Percentiles rank a stretch among this genome's conserved stretches.
phyloP scores from a whole-genome alignment of 371 early-diverging fungal species.

The Sanchytrium tribonematis region DNA sequence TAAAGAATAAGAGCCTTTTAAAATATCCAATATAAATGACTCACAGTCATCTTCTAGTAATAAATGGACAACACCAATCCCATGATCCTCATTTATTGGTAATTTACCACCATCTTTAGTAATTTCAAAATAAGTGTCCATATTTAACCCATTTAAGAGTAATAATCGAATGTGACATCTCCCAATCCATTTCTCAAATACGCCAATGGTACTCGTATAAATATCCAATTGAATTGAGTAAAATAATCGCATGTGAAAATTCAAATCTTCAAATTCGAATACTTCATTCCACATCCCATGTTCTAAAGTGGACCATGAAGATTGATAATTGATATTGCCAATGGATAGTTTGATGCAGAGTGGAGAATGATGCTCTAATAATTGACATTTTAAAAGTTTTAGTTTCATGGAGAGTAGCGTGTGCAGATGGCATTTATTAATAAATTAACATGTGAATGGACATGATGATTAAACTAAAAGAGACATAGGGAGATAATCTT shows the following conservation, averaged over 20 bases:
- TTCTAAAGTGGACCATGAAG: neutral
- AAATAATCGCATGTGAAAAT: neutral
- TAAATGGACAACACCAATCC: neutral
- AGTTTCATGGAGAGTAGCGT: neutral
- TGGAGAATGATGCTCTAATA: neutral
- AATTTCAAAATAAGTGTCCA: neutral
- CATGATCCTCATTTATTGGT: neutral
- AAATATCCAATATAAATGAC: neutral
- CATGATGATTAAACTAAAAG: constrained; percentile 51
- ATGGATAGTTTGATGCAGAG: neutral
- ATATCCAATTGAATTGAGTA: neutral
- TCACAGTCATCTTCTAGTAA: neutral
- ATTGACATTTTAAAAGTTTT: neutral
- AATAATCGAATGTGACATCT: neutral
- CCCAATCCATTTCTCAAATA: neutral
- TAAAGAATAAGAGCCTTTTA: too few species aligned
- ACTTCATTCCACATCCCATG: neutral
- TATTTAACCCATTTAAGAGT: neutral
- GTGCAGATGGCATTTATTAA: too few species aligned
- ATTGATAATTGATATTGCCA: neutral
- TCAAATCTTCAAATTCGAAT: neutral
- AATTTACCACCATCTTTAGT: neutral
- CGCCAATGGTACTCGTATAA: neutral
- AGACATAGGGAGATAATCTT: constrained; percentile 54
- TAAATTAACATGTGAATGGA: constrained; percentile 6